Evolutionary conservation across 2,329 filamentous ascomycete species (phyloP), one percentile per base, ranked within the genome.

Genomic region (Coleophoma cylindrospora): DNA sequence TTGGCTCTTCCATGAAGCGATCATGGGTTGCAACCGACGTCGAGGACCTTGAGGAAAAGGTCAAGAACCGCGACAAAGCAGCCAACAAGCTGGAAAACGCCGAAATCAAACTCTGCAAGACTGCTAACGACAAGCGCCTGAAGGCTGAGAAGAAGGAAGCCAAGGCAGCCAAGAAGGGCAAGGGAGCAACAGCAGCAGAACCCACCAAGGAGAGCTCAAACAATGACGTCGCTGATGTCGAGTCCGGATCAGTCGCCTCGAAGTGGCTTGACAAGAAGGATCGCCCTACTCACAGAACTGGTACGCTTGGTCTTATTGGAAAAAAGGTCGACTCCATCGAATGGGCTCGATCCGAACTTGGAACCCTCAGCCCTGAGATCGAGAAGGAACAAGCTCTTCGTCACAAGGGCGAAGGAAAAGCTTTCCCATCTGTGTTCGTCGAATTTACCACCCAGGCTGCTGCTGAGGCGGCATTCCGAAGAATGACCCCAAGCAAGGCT

Each of bases 311-410:
- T 10, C 76, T 87, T 45, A 80, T 92, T 54, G 88, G 91, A 55
- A 86, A 90, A 64, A 94, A 95, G 66, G 91, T 96, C 13, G 92
- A 99, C 69, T 95, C 91, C 0, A 96, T 99, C 66, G 83, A 91
- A 54, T 96, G 87, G 86, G 87, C 83, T 53, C 86, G 94, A 49
- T 73, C 77, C 1, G 89, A 96, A 66, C 81, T 96, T 45, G 79
- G 84, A 56, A 83, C 83, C 49, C 80, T 94, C 38, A 83, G 85
- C 47, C 84, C 87, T 0, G 77, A 87, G 54, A 84, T 91, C 27
- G 76, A 87, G 45, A 74, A 79, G 37, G 74, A 81, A 21, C 89
- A 94, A 64, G 74, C 74, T 43, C 74, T 79, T 45, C 87, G 91
- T 63, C 79, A 76, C 49, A 71, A 74, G 15, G 80, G 85, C 43